Conservation (phyloP, 805 yeast genomes). For the Myxozyma neotropica region DNA sequence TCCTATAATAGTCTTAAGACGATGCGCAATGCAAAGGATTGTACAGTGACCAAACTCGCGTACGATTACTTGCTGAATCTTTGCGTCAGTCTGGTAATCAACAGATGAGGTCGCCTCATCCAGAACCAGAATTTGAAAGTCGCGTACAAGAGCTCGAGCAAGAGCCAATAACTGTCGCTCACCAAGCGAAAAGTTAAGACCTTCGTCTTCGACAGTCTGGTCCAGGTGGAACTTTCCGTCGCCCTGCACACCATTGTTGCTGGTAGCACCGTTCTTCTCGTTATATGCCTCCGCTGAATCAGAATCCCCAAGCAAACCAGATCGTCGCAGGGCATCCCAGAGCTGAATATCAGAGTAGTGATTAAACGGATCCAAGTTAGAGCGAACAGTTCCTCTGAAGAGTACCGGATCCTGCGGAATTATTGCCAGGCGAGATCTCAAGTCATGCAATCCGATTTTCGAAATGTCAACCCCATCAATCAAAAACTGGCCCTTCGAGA, state of each 20-base stretch:
- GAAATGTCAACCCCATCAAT: slow-evolving; percentile 74
- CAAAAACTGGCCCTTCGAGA: slow-evolving; percentile 53
- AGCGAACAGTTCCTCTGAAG: slow-evolving; percentile 75
- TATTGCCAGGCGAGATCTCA: slow-evolving; percentile 73
- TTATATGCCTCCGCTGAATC: slow-evolving; percentile 22
- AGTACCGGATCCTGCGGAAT: slow-evolving; percentile 90
- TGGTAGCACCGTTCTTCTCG: slow-evolving; percentile 10
- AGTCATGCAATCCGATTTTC: slow-evolving; percentile 63
- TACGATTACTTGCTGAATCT: slow-evolving; percentile 62
- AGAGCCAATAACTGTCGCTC: slow-evolving; percentile 71
- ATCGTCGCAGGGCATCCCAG: slow-evolving; percentile 69
- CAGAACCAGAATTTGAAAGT: slow-evolving; percentile 60
- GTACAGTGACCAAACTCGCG: slow-evolving; percentile 64
- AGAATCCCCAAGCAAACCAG: slow-evolving; percentile 39
- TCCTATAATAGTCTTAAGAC: slow-evolving; percentile 70
- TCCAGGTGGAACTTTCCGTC: slow-evolving; percentile 62
- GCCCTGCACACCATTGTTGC: slow-evolving; percentile 15
- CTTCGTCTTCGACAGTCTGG: slow-evolving; percentile 65
- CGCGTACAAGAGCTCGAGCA: slow-evolving; percentile 70
- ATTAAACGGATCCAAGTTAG: slow-evolving; percentile 77
- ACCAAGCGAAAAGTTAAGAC: slow-evolving; percentile 69
- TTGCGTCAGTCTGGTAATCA: slow-evolving; percentile 70
- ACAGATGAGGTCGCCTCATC: slow-evolving; percentile 82
- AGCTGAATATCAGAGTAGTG: slow-evolving; percentile 57
- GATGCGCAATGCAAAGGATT: slow-evolving; percentile 71